A percentile compares a stretch with the other conserved stretches of the same genome.
These are phyloP conservation scores for Colletotrichum incanum DNA, from an alignment of 2,329 filamentous ascomycete genomes.

Conservation along the genomic window DNA sequence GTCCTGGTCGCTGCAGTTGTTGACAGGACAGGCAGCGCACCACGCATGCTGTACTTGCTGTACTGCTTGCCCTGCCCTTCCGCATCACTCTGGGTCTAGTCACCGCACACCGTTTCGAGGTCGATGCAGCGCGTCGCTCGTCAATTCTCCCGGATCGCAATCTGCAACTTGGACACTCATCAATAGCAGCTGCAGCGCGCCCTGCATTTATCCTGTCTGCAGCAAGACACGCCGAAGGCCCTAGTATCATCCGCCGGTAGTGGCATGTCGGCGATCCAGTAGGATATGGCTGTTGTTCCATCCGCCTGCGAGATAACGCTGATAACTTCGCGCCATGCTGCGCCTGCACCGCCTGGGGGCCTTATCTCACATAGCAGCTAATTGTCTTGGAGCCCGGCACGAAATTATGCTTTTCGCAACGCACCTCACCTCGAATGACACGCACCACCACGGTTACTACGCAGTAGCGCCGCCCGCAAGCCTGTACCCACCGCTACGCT, in stretches of 20 bases:
- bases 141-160: conserved; percentile 17
- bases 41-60: conserved; percentile 2
- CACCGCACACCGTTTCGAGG: conserved; percentile 2
- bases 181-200: conserved; percentile 27
- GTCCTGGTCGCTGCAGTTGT: conserved; percentile 20
- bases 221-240: conserved; percentile 9
- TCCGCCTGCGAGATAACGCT: conserved; percentile 33
- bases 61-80: conserved; percentile 10
- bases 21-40: conserved; percentile 25
- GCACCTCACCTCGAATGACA: conserved; percentile 29
- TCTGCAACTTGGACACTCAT: conserved; percentile 1
- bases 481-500: conserved; percentile 29
- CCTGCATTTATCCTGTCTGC: conserved; percentile 28
- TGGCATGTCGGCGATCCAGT: conserved; percentile 20
- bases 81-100: conserved; percentile 14
- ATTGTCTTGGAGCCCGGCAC: conserved; percentile 26
- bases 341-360: conserved; percentile 8
- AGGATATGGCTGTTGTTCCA: neutral
- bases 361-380: conserved; percentile 35
- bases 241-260: conserved; percentile 1
- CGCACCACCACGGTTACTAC: conserved; percentile 26
- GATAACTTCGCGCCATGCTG: conserved; percentile 8
- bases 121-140: conserved; percentile 21
- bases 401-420: conserved; percentile 33
- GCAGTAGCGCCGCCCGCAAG: conserved; percentile 28